Conservation (phyloP, 345 rosid genomes). For the Bretschneidera sinensis region DNA sequence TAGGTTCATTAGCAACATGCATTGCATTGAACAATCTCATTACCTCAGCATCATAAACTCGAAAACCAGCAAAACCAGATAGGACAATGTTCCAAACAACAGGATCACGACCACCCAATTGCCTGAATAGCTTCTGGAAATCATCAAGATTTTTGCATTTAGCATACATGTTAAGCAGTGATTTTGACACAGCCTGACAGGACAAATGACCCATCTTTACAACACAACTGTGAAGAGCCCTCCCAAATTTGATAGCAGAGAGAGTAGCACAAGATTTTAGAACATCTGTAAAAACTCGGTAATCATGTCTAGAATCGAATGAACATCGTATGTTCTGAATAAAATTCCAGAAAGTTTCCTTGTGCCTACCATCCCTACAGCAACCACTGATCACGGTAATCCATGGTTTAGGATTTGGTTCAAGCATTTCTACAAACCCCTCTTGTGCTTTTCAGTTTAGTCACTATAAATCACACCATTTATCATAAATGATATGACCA, state of each 20-base stretch:
- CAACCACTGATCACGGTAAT: conserved; percentile 19
- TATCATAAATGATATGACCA: too few species aligned
- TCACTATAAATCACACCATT: too few species aligned
- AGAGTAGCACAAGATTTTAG: conserved; percentile 58
- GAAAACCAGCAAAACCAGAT: conserved; percentile 54
- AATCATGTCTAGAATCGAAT: conserved; percentile 29
- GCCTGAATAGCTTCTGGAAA: conserved; percentile 47
- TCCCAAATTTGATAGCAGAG: conserved; percentile 42
- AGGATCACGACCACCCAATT: conserved; percentile 47
- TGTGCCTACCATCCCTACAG: conserved; percentile 18
- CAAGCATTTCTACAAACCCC: conserved; percentile 45
- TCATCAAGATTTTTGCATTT: conserved; percentile 56
- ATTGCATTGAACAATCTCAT: conserved; percentile 47
- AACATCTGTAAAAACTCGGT: conserved; percentile 43
- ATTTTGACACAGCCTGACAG: conserved; percentile 55
- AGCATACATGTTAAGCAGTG: conserved; percentile 73
- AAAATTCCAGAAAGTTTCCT: conserved; percentile 36
- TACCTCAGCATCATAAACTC: conserved; percentile 36
- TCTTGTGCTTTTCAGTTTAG: conserved; percentile 21
- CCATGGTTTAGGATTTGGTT: conserved; percentile 22
- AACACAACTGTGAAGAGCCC: conserved; percentile 41
- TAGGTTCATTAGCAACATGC: conserved; percentile 34
- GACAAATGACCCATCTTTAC: conserved; percentile 46
- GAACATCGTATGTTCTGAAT: conserved; percentile 28
- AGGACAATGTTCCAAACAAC: conserved; percentile 80